Base-by-base conservation (phyloP, 164 flowering plant genomes). In the Magnolia changhungtana region DNA sequence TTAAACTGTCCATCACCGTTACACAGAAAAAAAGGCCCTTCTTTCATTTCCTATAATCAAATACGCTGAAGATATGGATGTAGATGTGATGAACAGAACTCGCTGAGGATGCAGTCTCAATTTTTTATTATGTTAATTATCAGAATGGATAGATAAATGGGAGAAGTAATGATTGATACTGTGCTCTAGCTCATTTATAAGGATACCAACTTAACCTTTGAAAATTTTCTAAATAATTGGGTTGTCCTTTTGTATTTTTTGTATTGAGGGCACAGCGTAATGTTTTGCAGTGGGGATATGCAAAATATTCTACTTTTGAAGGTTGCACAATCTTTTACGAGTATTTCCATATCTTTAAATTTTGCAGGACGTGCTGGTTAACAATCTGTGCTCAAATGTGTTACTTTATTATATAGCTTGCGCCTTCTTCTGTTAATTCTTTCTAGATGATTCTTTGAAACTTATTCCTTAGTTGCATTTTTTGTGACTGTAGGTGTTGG, bases 401-500 rank as follows among this genome's bases (percentile, higher is more conserved):
- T n/a, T 64, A 20, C n/a, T 63, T 63, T 7, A 63, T n/a, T 18
- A 6, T n/a, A 63, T 63, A 20, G 29, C 8, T 63, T n/a, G 8
- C 1, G 8, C 24, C 10, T n/a, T 64, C 24, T n/a, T n/a, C 10
- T n/a, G 67, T 64, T 5, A n/a, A 1, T 9, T 7, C 24, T 64
- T 64, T 64, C 16, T n/a, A 21, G 21, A 8, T 4, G 19, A n/a
- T 64, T n/a, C 23, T n/a, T 64, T 64, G 67, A n/a, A 19, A 64
- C 24, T 64, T n/a, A 59, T 59, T 64, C n/a, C 10, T 13, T 21
- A 64, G 4, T 8, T 20, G n/a, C 14, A 20, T 19, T 64, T 64
- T 64, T 18, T 7, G 8, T 64, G 24, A 5, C 24, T n/a, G 10
- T 64, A 64, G 67, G 67, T 64, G 24, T 64, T 64, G 67, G 98